Percentiles rank a stretch among this genome's conserved stretches.
These are phyloP conservation scores for Ceratocystis variospora DNA, from an alignment of 2,329 filamentous ascomycete species.

Conservation along the genomic window DNA sequence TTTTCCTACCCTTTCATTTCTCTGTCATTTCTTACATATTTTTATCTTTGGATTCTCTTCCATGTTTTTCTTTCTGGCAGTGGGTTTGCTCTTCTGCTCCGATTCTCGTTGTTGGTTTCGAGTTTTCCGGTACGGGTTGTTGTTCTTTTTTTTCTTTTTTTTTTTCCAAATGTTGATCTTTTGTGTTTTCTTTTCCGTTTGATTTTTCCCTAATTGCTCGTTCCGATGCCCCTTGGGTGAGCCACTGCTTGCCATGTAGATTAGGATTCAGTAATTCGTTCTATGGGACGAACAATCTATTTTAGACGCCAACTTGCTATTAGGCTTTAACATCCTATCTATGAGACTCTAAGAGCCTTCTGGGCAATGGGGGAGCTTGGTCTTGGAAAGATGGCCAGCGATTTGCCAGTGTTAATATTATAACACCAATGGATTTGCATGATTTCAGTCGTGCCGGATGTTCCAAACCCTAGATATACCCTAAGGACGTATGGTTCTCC, in stretches of 20 bases:
- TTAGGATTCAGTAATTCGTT: not conserved
- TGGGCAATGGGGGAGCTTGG: too few species aligned
- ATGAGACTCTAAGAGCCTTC: too few species aligned
- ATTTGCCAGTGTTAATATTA: too few species aligned
- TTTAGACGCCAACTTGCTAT: too few species aligned
- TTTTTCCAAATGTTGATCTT: not conserved
- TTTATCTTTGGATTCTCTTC: not conserved
- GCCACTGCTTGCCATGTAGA: not conserved
- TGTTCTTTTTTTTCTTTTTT: not conserved
- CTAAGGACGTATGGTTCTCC: not conserved
- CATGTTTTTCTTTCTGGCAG: not conserved
- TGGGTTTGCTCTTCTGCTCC: not conserved
- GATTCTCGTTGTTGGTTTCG: not conserved
- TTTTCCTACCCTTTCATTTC: constrained; percentile 7
- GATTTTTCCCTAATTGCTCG: not conserved
- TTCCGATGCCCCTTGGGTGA: not conserved
- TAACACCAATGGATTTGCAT: too few species aligned
- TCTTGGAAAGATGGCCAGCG: too few species aligned
- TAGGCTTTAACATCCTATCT: too few species aligned
- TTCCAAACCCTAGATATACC: not conserved
- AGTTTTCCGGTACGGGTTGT: not conserved
- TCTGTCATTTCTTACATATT: constrained; percentile 7
- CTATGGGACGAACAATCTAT: too few species aligned
- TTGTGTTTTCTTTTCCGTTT: not conserved
- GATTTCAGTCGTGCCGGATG: not conserved